Percentiles rank a stretch among this genome's conserved stretches.
Evolutionary conservation across 2,329 filamentous ascomycete species (phyloP).

Genomic region (Pyricularia pennisetigena): DNA sequence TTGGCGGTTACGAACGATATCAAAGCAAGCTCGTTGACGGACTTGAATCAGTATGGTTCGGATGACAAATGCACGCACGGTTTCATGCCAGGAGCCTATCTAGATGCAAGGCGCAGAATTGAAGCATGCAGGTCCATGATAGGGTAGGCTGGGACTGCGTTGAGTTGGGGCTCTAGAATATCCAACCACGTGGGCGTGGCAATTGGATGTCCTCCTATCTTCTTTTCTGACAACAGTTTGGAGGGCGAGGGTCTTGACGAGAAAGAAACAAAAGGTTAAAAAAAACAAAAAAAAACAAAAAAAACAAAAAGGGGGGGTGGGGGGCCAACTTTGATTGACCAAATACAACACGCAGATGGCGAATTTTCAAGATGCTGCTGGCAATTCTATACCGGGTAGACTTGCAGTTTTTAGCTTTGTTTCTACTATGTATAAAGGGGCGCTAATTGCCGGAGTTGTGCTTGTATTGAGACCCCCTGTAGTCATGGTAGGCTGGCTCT

Average conservation of each 20-base stretch:
- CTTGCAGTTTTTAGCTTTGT: neutral
- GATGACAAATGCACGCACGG: neutral
- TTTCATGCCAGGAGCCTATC: neutral
- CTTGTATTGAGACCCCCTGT: neutral
- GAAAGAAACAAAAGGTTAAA: no score
- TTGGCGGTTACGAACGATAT: neutral
- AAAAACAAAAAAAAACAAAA: no score
- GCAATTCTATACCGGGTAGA: neutral
- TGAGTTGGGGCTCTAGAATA: neutral
- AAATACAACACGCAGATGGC: neutral
- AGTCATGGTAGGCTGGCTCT: neutral
- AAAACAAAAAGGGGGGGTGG: no score
- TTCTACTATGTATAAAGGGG: neutral
- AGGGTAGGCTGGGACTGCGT: neutral
- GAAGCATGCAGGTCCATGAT: neutral
- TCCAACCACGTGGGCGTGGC: neutral
- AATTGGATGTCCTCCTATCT: neutral
- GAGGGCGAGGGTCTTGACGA: no score
- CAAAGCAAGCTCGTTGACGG: neutral
- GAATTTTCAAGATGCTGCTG: neutral
- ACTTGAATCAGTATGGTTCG: neutral
- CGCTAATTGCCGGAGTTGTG: neutral
- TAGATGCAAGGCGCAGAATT: neutral
- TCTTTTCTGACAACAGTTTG: neutral
- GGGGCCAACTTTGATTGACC: neutral